Evolutionary conservation across 495 filamentous ascomycete genomes (phyloP), one percentile per base, ranked within the genome.

Genomic region (Hypoxylon fragiforme): DNA sequence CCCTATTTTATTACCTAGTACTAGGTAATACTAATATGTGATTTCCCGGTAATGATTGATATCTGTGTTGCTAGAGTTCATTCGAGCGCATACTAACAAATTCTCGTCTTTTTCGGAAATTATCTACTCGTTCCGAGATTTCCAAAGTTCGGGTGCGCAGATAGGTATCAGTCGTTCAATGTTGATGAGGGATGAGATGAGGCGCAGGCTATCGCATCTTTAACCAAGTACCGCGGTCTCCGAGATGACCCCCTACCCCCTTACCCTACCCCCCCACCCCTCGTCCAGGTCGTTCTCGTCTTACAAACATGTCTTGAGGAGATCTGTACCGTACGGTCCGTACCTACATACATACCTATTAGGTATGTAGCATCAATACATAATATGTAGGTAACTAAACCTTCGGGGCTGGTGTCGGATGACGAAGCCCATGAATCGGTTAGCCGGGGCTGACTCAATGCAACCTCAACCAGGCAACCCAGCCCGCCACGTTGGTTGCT

Each of bases 391-490:
- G n/a, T n/a, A n/a, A n/a, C n/a, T 15, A 47, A 56, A 47, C 28
- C 42, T 44, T 44, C 51, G 46, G 47, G 50, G 43, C 28, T 43
- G 18, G 37, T 44, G 22, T 62, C 58, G 58, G 58, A 48, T 62
- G 58, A 56, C 47, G 52, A 62, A 34, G 47, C 28, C n/a, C 38
- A 62, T 56, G 58, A 56, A 43, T 62, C 58, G 58, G 58, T 44
- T 62, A 62, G 47, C 47, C 58, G 58, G 58, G 52, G 58, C 58
- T 62, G 52, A 62, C 58, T 62, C 51, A 18, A 52, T 62, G 52
- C 43, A 62, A 62, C 58, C 58, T 56, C 32, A 38, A 44, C 40
- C 50, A 62, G 47, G 52, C 42, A 56, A 52, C 52, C 36, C 46
- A 48, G 46, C 58, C 52, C 52, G 58, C 52, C 52, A 62, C 58